A percentile compares a stretch with the other conserved stretches of the same genome.
Conservation (phyloP, 192 early-diverging fungal genomes). For the Coemansia sp. region DNA sequence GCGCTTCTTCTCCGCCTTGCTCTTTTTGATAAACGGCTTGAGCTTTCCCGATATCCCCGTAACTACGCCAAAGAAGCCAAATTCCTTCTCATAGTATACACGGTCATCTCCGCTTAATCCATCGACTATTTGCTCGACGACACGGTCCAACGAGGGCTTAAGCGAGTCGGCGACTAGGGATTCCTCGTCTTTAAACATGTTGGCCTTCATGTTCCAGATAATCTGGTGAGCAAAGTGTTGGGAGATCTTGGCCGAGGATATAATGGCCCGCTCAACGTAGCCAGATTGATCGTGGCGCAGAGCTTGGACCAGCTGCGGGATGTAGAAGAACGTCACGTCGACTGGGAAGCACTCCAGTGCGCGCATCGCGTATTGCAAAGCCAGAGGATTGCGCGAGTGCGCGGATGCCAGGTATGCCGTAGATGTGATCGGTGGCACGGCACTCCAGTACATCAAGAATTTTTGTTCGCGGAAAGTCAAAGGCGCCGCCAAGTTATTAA, state of each 20-base stretch:
- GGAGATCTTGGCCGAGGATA: conserved; percentile 89
- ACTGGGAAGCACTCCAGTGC: conserved; percentile 87
- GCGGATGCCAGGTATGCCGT: conserved; percentile 74
- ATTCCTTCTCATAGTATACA: conserved; percentile 94
- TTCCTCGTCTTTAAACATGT: conserved; percentile 82
- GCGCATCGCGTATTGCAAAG: conserved; percentile 93
- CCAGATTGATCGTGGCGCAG: conserved; percentile 85
- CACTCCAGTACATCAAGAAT: conserved; percentile 86
- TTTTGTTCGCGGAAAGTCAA: conserved; percentile 55
- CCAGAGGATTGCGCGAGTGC: conserved; percentile 78
- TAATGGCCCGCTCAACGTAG: conserved; percentile 93
- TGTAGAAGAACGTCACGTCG: conserved; percentile 97
- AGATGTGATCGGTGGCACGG: conserved; percentile 88
- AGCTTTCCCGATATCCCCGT: conserved; percentile 98
- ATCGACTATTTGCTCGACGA: conserved; percentile 78
- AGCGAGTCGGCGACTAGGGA: conserved; percentile 70
- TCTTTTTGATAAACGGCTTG: conserved; percentile 87
- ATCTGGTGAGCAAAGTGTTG: conserved; percentile 99
- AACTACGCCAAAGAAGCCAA: conserved; percentile 91
- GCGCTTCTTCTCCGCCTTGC: conserved; percentile 95
- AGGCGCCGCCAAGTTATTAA: conserved; percentile 23
- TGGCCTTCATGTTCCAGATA: conserved; percentile 99
- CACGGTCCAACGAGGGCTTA: conserved; percentile 85
- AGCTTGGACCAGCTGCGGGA: conserved; percentile 97
- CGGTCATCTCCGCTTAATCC: conserved; percentile 86